phyloP scores from a whole-genome alignment of 2,329 filamentous ascomycete species.

The Periconia macrospinosa region DNA sequence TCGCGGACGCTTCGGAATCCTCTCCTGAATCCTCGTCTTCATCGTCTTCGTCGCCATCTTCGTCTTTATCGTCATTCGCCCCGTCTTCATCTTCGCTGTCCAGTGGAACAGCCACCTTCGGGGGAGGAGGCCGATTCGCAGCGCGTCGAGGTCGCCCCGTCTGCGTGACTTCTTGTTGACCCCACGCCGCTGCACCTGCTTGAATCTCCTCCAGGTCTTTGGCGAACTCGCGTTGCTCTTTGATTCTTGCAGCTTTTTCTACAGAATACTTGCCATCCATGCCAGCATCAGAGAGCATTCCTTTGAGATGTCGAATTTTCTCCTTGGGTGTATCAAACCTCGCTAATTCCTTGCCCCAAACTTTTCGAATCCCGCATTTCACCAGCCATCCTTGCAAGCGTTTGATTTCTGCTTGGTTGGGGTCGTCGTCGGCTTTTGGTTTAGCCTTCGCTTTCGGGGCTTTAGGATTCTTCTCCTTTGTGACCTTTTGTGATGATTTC shows the following conservation, averaged over 20 bases:
- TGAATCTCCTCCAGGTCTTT: conserved; percentile 84
- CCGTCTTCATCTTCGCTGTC: conserved; percentile 27
- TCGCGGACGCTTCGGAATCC: conserved; percentile 8
- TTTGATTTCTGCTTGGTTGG: conserved; percentile 81
- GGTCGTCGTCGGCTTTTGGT: conserved; percentile 49
- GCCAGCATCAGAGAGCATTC: conserved; percentile 76
- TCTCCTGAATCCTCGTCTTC: conserved; percentile 19
- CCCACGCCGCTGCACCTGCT: conserved; percentile 81
- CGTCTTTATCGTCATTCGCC: conserved; percentile 15
- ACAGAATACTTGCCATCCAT: conserved; percentile 89
- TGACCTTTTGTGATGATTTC: conserved; percentile 37
- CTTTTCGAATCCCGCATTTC: conserved; percentile 90
- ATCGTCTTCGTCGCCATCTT: conserved; percentile 19
- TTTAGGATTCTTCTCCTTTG: conserved; percentile 26
- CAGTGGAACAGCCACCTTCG: conserved; percentile 24
- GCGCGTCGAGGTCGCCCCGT: conserved; percentile 32
- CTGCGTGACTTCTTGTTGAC: conserved; percentile 44
- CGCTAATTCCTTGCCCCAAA: conserved; percentile 86
- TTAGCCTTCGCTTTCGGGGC: conserved; percentile 44
- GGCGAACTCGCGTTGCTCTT: conserved; percentile 79
- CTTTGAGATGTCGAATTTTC: conserved; percentile 80
- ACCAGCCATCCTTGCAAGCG: conserved; percentile 80
- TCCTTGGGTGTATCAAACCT: conserved; percentile 71
- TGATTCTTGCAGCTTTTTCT: conserved; percentile 82
- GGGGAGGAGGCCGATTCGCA: conserved; percentile 18